These are phyloP conservation scores for Suhomyces prunicola DNA, from an alignment of 805 yeast genomes.

Conservation along the genomic window DNA sequence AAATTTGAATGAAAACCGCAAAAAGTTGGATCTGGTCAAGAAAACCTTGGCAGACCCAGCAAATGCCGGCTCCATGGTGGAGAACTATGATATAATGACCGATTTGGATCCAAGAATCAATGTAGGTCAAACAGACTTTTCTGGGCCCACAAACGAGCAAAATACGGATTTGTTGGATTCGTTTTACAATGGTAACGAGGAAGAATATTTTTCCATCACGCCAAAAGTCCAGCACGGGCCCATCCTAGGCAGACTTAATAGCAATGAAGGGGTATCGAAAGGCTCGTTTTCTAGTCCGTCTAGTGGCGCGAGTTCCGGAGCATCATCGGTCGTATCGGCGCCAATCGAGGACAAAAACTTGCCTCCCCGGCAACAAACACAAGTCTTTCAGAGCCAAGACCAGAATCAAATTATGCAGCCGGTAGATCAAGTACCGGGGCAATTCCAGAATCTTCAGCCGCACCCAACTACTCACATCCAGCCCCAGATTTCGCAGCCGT, in stretches of 20 bases:
- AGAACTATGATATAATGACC: conserved; percentile 1
- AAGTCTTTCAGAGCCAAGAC: neutral
- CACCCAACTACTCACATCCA: neutral
- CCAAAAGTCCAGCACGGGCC: conserved; percentile 3
- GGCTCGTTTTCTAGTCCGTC: neutral
- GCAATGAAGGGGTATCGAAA: neutral
- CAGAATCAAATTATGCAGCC: neutral
- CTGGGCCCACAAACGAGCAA: neutral
- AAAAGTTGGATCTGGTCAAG: conserved; percentile 1
- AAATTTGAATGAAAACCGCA: conserved; percentile 11
- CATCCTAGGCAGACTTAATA: neutral
- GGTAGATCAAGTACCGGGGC: neutral
- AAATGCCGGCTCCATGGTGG: neutral
- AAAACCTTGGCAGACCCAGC: neutral
- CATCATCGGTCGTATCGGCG: neutral
- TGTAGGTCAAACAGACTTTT: neutral
- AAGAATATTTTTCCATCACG: conserved; percentile 1
- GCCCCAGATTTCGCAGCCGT: neutral
- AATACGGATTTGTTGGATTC: neutral
- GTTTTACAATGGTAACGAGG: neutral
- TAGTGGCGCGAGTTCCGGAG: neutral
- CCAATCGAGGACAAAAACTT: neutral
- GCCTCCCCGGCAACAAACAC: neutral
- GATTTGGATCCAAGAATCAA: conserved; percentile 3
- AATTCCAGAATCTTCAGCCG: neutral